Evolutionary conservation across 768 basidiomycete genomes (phyloP), one percentile per base, ranked within the genome.

Genomic region (Kwoniella botswanensis): DNA sequence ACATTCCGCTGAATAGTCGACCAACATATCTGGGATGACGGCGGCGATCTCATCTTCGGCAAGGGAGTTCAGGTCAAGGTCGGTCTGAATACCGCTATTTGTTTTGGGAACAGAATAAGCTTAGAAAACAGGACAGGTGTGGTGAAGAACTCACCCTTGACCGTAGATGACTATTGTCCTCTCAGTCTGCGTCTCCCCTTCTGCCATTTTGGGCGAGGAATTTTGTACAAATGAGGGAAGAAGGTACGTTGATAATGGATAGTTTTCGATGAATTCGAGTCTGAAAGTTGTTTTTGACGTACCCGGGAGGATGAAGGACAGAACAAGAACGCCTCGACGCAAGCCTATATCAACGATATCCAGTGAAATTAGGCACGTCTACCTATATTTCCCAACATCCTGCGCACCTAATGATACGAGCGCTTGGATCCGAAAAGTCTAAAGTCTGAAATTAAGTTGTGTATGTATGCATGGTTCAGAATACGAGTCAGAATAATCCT

Each of bases 61-160:
- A 62, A 98, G 89, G 76, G 90, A 86, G 85, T 93, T 92, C 50
- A 98, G 88, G 86, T 96, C 92, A 70, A 98, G 90, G 22, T 92
- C 91, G 67, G 77, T 80, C 52, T 78, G 77, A 43, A 80, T 68
- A 68, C 77, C 77, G 15, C 79, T 80, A 66, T 24, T 12, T 15
- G 12, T n/a, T 65, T 24, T 35, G 35, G 6, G 6, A 35, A 35
- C 35, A 35, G 6, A 35, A 35, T 35, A 35, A 35, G 35, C 35
- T 35, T 35, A 35, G 35, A 65, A 56, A 41, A 52, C 11, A 65
- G n/a, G 56, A 18, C 9, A 44, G 29, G 54, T 29, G 55, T 24
- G 54, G 17, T 55, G 46, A 17, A 60, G 3, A 10, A 52, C 75
- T 72, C 56, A 78, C 79, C 75, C 79, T 71, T 73, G 74, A 66